Base-by-base conservation (phyloP, 352 stramenopile genomes). In the Phytophthora litchii region DNA sequence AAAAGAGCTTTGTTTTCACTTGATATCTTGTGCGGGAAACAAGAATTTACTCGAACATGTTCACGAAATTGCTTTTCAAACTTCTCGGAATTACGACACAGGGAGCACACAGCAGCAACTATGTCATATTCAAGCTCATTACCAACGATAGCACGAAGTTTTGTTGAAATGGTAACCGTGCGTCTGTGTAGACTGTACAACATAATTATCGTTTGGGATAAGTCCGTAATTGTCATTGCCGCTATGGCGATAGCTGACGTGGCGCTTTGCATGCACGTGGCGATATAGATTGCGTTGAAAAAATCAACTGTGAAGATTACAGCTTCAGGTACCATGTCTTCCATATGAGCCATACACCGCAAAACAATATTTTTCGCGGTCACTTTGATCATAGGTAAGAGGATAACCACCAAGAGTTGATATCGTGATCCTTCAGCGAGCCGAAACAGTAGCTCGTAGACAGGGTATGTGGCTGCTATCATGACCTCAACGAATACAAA, bases 331-430 rank as follows among this genome's bases (percentile, higher is more conserved):
- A 59, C 34, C 5, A 59, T 37, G 25, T 71, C 63, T 16, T 63
- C 63, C 4, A 57, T 27, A 11, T 67, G 51, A 16, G 31, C 25
- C n/a, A 34, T 53, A 14, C 27, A 59, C 8, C 36, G 34, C 9
- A 54, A 14, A n/a, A 72, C 36, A 16, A 63, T 31, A 38, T 60
- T 59, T 17, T 55, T 62, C 5, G 78, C 44, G 3, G 51, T 1
- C 0, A 70, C 29, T 40, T 76, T 76, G 3, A 81, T 60, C 0
- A 74, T 16, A 1, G 61, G 47, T 1, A 79, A 47, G 0, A 71
- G 12, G 9, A 65, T 3, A 40, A 70, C 44, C 13, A 49, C 55
- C 0, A 54, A 16, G 20, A 59, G 4, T 16, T 69, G 44, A 8
- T 59, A 64, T 3, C 21, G 37, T 2, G 46, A 46, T 3, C 32